Evolutionary conservation across 306 rosid genomes (phyloP), one percentile per base, ranked within the genome.

Genomic region (Trifolium repens): DNA sequence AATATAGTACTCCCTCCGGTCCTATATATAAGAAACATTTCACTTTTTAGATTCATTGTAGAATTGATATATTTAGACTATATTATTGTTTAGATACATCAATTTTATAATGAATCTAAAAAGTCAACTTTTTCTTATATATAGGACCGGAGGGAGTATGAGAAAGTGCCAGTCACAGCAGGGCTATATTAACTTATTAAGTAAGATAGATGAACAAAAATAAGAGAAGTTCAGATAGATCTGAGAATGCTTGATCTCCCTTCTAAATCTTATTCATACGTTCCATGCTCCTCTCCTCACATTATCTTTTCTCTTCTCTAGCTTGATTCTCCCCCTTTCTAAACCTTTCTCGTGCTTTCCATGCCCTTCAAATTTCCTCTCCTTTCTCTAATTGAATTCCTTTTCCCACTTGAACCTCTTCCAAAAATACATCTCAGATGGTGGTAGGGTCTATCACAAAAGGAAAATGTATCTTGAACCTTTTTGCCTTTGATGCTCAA

Each of bases 251-350:
- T 55, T 12, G 60, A 42, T 54, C 57, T 74, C 22, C 16, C 37
- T 66, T 14, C 71, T 61, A 44, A 46, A 46, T 49, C 35, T 46
- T 62, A 49, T 14, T 32, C 67, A 4, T 16, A 24, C 30, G 22
- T 22, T 54, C 32, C 26, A 72, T 26, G 0, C 52, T 22, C 15
- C 14, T 65, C 52, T 22, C 15, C 14, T 65, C 32, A 17, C 72
- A 27, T 13, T 6, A 5, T 30, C 3, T 7, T 39, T 11, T 58
- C 62, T 55, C 34, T 58, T 24, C 37, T 26, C 7, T 58, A 26
- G 47, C 47, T 32, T 4, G 50, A 46, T 73, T 73, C 13, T 30
- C 24, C 47, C 58, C n/a, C 44, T 49, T 69, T 35, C 39, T 64
- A 63, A 49, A 75, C 55, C 30, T 15, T 22, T 27, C 30, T 30